Evolutionary conservation across 306 rosid species (phyloP), one percentile per base, ranked within the genome.

Genomic region (Quercus dentata): DNA sequence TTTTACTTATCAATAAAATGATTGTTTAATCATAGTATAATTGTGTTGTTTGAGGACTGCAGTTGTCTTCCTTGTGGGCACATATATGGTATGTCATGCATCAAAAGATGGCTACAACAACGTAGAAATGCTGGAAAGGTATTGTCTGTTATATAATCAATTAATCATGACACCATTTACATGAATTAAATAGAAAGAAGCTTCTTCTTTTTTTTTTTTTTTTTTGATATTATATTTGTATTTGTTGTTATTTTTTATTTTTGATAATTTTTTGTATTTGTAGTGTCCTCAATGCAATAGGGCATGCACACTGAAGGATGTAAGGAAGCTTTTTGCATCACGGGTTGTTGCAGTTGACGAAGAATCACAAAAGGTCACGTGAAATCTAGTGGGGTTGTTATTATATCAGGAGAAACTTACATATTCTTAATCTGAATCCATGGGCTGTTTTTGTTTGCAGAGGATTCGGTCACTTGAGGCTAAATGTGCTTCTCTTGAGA

Each of bases 1-100:
- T 38, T 38, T 38, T 7, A 38, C 46, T 38, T 38, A 38, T 38
- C 46, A 7, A 38, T 38, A 38, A 38, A 38, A 38, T 38, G 46
- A 38, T 38, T 38, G 11, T 38, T 38, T 38, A 38, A 38, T 38
- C 10, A 38, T 38, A 7, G 46, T 38, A 38, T 38, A 38, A 38
- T 38, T 38, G 44, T 38, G 62, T 69, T 38, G 18, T 71, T 41
- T 72, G 82, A 6, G 31, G 83, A 33, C 30, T 85, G 79, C 90
- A 94, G 98, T 33, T 94, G 97, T 85, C 98, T 94, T 89, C 95
- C 98, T 75, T 94, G 98, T 74, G 98, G 98, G 64, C 98, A 94
- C 86, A 41, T 94, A 27, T 94, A 86, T 82, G 98, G 98, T 21
- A 87, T 90, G 93, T 91, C 97, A 79, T 94, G 98, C 84, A 86